Evolutionary conservation across 75 land plant genomes (phyloP).

Genomic region (Gnetum montanum): DNA sequence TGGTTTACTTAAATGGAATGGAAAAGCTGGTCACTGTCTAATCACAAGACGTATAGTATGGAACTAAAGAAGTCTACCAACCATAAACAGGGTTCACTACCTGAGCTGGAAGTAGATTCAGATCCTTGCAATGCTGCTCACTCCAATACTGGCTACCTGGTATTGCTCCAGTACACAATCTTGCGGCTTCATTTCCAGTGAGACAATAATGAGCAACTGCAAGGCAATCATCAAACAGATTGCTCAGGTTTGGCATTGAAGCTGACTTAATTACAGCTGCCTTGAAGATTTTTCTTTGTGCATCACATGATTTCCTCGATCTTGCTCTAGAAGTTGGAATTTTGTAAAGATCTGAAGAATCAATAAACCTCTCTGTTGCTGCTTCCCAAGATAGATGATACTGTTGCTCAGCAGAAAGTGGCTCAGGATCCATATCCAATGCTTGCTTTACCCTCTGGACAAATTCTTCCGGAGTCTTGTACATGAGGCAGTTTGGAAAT

Average conservation of each 20-base stretch:
- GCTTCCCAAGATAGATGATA: slow-evolving; percentile 92
- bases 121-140: slow-evolving; percentile 62
- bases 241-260: slow-evolving; percentile 52
- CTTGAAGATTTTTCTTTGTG: slow-evolving; percentile 15
- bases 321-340: slow-evolving; percentile 20
- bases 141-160: slow-evolving; percentile 62
- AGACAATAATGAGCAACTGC: slow-evolving; percentile 77
- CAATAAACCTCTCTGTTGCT: slow-evolving; percentile 85
- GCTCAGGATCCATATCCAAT: slow-evolving; percentile 66
- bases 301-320: neutral
- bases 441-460: slow-evolving; percentile 85
- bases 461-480: slow-evolving; percentile 86
- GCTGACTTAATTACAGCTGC: too few species aligned
- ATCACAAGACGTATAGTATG: too few species aligned
- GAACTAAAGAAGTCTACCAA: slow-evolving; percentile 52
- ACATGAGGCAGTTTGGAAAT: slow-evolving; percentile 90
- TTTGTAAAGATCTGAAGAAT: slow-evolving; percentile 69
- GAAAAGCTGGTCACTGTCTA: too few species aligned
- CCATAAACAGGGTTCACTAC: slow-evolving; percentile 76
- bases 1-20: too few species aligned
- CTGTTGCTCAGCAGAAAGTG: slow-evolving; percentile 76
- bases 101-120: slow-evolving; percentile 56
- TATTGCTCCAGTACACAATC: slow-evolving; percentile 69
- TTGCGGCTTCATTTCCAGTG: slow-evolving; percentile 71
- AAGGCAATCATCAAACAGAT: slow-evolving; percentile 61